Base-by-base conservation (phyloP, 495 filamentous ascomycete genomes). In the Penicillium angulare region DNA sequence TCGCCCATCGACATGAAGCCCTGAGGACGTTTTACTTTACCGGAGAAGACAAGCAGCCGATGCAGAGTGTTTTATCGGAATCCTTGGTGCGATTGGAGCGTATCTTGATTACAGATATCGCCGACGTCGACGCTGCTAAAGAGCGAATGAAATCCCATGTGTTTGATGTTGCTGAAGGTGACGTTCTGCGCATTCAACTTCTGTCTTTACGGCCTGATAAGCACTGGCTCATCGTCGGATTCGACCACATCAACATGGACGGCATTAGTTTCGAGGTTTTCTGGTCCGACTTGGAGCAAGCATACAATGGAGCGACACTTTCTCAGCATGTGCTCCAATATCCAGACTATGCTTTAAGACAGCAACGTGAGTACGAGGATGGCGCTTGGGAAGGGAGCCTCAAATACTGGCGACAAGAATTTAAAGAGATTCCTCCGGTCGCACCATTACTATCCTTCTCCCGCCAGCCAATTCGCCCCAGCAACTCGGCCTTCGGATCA, bases 191-290 rank as follows among this genome's bases (percentile, higher is more conserved):
- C 16, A 18, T 73, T 0, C 29, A 61, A 0, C 49, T 74, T 2
- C 53, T 74, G 7, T 53, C 59, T 0, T 21, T 60, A 3, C 39
- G 41, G 0, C 31, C 47, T 2, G 48, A 47, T 6, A 31, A 40
- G 3, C 60, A 72, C 43, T 68, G 59, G 52, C 40, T 74, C 0
- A 27, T 77, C 1, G 33, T 73, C 21, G 53, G 49, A 10, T 75
- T 64, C 42, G 72, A 77, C 27, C 79, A 82, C 44, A 79, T 82
- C 49, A 49, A 60, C 32, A 75, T 80, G 60, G 79, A 82, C 47
- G 76, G 73, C 0, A 53, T 72, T 15, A 72, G 73, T 40, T 65
- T 71, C 6, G 56, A 74, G 27, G 46, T 72, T 1, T 16, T 57
- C 9, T 59, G 72, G 18, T 48, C 53, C 0, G 74, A 80, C n/a